A percentile compares a stretch with the other conserved stretches of the same genome.
These are phyloP conservation scores for Botrytis galanthina DNA, from an alignment of 2,329 filamentous ascomycete species.

Conservation along the genomic window DNA sequence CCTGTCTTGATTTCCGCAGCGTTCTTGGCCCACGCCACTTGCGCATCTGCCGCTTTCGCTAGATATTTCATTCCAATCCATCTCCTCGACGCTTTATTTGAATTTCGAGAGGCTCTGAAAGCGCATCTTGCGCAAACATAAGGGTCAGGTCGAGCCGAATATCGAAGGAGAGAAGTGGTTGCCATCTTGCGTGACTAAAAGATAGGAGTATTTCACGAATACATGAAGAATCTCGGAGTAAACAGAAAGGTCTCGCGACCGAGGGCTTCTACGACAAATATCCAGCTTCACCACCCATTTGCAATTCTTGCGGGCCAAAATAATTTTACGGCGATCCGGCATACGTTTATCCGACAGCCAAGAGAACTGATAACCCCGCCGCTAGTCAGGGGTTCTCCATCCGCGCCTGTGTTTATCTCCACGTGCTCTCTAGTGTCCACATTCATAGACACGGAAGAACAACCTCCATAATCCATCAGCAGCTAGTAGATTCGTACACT, in stretches of 20 bases:
- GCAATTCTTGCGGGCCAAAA: conserved; percentile 3
- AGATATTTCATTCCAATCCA: conserved; percentile 41
- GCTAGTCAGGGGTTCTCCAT: not conserved
- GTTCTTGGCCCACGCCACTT: conserved; percentile 47
- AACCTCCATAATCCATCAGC: conserved; percentile 4
- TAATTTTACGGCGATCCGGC: conserved; percentile 5
- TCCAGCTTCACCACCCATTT: not conserved
- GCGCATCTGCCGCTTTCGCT: conserved; percentile 35
- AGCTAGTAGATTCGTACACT: not conserved
- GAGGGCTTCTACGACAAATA: not conserved
- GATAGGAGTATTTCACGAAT: not conserved
- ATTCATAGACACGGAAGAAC: conserved; percentile 8
- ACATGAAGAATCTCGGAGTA: not conserved
- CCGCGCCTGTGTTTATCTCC: not conserved
- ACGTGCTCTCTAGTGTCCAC: not conserved
- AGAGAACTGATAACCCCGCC: not conserved
- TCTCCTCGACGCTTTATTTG: conserved; percentile 27
- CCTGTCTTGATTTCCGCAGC: conserved; percentile 51
- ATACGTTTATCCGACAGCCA: not conserved
- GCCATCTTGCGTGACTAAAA: conserved; percentile 31
- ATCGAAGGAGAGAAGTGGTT: conserved; percentile 32
- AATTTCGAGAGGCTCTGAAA: conserved; percentile 26
- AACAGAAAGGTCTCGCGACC: not conserved
- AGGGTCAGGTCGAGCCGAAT: conserved; percentile 27
- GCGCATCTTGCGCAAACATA: conserved; percentile 37